Conservation (phyloP, 805 yeast genomes). For the Candida insectorum region DNA sequence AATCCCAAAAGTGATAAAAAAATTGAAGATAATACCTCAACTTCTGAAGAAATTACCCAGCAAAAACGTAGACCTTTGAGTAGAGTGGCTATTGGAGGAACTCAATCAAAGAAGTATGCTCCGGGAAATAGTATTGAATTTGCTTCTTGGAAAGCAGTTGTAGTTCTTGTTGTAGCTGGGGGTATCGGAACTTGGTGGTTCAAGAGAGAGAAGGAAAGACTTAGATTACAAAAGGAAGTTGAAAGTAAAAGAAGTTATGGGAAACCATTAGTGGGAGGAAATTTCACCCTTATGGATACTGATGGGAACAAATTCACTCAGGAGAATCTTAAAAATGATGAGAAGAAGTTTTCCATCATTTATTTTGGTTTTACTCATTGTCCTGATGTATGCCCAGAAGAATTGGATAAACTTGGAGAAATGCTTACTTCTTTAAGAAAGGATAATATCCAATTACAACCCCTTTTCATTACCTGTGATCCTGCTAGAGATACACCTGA, state of each 20-base stretch:
- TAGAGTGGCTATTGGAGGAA: slow-evolving; percentile 73
- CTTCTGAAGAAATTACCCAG: no score
- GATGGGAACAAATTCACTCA: slow-evolving; percentile 75
- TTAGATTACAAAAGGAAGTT: slow-evolving; percentile 72
- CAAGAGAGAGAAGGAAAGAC: slow-evolving; percentile 68
- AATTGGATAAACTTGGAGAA: slow-evolving; percentile 84
- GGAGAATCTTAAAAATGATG: slow-evolving; percentile 51
- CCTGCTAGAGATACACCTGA: slow-evolving; percentile 93
- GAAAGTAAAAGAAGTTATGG: slow-evolving; percentile 87
- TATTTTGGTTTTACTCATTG: slow-evolving; percentile 97
- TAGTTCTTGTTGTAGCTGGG: slow-evolving; percentile 65
- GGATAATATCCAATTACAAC: slow-evolving; percentile 61
- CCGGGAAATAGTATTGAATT: slow-evolving; percentile 56
- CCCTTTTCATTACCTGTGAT: slow-evolving; percentile 93
- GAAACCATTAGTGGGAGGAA: slow-evolving; percentile 90
- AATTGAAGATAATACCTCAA: no score
- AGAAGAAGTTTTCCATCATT: slow-evolving; percentile 67
- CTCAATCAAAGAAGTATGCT: slow-evolving; percentile 33
- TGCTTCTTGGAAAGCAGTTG: slow-evolving; percentile 81
- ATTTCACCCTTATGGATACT: slow-evolving; percentile 69
- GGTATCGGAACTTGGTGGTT: slow-evolving; percentile 70
- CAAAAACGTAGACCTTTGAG: slow-evolving; percentile 60
- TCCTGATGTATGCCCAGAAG: slow-evolving; percentile 99
- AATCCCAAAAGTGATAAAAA: no score
- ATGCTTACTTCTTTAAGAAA: slow-evolving; percentile 57